phyloP scores from a whole-genome alignment of 176 grass and related monocot species.

The Musa acuminata region DNA sequence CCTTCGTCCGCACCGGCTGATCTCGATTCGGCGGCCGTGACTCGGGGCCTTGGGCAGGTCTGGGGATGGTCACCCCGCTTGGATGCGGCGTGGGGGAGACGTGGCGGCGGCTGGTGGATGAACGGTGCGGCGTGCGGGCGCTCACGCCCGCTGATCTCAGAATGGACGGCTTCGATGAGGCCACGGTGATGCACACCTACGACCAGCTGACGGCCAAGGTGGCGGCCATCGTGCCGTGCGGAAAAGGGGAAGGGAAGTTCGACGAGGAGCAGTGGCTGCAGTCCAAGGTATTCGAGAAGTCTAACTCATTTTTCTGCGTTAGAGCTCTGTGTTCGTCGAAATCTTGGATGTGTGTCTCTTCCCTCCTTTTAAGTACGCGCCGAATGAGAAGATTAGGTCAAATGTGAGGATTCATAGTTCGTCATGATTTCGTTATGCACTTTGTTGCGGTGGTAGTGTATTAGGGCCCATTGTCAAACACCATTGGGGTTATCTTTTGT shows the following conservation, averaged over 20 bases:
- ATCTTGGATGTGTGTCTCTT: too few species aligned
- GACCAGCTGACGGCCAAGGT: slow-evolving; percentile 69
- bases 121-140: slow-evolving; percentile 48
- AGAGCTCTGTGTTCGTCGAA: not conserved
- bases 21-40: not conserved
- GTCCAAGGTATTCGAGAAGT: slow-evolving; percentile 36
- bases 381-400: too few species aligned
- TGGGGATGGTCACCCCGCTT: slow-evolving; percentile 76
- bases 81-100: slow-evolving; percentile 50
- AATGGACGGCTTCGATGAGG: slow-evolving; percentile 37
- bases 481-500: too few species aligned
- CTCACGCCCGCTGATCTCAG: slow-evolving; percentile 47
- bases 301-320: not conserved
- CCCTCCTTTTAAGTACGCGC: too few species aligned
- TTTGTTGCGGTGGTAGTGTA: too few species aligned
- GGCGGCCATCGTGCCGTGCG: slow-evolving; percentile 49
- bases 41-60: slow-evolving; percentile 19
- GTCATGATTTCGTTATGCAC: too few species aligned
- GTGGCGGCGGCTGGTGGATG: slow-evolving; percentile 55
- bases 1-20: not conserved
- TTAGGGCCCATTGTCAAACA: too few species aligned
- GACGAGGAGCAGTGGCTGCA: slow-evolving; percentile 52
- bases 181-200: slow-evolving; percentile 33
- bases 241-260: slow-evolving; percentile 58
- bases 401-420: too few species aligned